Evolutionary conservation across 2,329 filamentous ascomycete species (phyloP).

Genomic region (Amylocarpus encephaloides): DNA sequence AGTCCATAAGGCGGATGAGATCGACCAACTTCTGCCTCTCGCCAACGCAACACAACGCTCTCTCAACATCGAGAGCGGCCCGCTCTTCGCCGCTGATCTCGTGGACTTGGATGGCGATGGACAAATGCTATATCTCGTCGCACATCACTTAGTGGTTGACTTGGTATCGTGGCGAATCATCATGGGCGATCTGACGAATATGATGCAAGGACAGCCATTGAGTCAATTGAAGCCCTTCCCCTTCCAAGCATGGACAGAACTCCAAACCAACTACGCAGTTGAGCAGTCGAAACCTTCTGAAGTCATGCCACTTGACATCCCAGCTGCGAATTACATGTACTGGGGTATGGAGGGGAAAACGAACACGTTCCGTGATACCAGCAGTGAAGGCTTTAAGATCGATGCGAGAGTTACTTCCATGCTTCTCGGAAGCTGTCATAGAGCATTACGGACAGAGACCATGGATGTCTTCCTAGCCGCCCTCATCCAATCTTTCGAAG

Average conservation of each 20-base stretch:
- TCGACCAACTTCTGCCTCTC: too few relatives aligned
- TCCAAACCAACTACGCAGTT: conserved; percentile 30
- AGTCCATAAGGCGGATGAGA: neutral
- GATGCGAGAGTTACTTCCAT: conserved; percentile 33
- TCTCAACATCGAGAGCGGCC: neutral
- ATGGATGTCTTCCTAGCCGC: conserved; percentile 36
- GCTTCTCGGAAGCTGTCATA: conserved; percentile 26
- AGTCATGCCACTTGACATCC: neutral
- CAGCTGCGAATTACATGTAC: conserved; percentile 8
- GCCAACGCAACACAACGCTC: too few relatives aligned
- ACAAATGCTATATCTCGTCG: too few relatives aligned
- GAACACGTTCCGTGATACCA: conserved; percentile 20
- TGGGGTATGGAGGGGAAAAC: conserved; percentile 21
- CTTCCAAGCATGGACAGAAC: conserved; percentile 33
- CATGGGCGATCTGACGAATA: conserved; percentile 33
- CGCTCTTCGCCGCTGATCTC: conserved; percentile 13
- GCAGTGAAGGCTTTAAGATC: conserved; percentile 36
- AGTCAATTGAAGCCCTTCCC: conserved; percentile 18
- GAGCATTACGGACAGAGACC: conserved; percentile 31
- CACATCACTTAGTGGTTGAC: too few relatives aligned
- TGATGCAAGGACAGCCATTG: conserved; percentile 16
- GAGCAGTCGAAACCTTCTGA: neutral
- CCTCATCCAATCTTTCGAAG: conserved; percentile 32
- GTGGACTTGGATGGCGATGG: conserved; percentile 7
- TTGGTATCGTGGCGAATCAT: conserved; percentile 35